phyloP scores from a whole-genome alignment of 805 yeast genomes.

The Pachysolen tannophilus region DNA sequence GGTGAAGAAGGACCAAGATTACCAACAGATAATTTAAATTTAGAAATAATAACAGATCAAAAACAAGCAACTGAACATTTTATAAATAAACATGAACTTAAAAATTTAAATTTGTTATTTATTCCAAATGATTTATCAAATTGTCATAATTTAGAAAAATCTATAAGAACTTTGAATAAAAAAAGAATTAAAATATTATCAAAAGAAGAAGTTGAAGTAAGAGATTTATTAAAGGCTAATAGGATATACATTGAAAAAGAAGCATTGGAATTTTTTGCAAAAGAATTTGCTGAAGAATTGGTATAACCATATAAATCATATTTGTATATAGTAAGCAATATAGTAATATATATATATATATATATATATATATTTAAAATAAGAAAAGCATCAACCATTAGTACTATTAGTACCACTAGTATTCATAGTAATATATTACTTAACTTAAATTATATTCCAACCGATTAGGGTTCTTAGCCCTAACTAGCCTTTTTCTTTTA shows the following conservation, averaged over 20 bases:
- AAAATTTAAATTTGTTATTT: conserved; percentile 53
- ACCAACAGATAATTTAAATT: conserved; percentile 6
- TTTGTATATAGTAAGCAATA: background rate
- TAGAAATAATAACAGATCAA: conserved; percentile 18
- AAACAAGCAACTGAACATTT: conserved; percentile 28
- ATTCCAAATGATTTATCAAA: conserved; percentile 42
- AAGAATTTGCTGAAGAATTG: conserved; percentile 12
- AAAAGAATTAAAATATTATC: conserved; percentile 55
- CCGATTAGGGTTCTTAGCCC: no score
- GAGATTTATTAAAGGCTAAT: conserved; percentile 76
- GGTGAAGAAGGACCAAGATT: conserved; percentile 21
- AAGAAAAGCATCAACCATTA: no score
- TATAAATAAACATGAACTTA: conserved; percentile 38
- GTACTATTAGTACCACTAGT: no score
- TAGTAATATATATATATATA: no score
- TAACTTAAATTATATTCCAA: no score
- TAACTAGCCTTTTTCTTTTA: no score
- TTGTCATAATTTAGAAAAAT: conserved; percentile 47
- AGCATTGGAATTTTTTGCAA: conserved; percentile 59
- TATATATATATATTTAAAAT: no score
- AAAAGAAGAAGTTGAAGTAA: conserved; percentile 74
- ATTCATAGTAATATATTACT: no score
- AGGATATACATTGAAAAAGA: conserved; percentile 63
- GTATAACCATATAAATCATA: background rate
- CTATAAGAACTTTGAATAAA: conserved; percentile 42